Evolutionary conservation across 2,329 filamentous ascomycete species (phyloP), one percentile per base, ranked within the genome.

Genomic region (Alternaria sp.): DNA sequence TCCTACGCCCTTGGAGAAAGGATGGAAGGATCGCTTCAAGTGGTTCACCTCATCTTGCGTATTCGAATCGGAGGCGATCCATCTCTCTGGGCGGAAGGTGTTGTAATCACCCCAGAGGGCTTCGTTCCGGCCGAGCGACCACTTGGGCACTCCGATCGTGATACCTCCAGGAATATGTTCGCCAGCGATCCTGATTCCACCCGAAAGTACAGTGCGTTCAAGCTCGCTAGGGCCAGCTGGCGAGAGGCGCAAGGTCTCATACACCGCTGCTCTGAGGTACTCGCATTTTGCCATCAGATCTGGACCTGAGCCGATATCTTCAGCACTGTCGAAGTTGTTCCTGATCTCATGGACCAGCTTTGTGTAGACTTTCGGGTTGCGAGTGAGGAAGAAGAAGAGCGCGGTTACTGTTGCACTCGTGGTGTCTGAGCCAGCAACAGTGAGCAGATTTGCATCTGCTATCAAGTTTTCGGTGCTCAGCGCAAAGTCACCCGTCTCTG

Each of bases 381-480:
- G 62, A n/a, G 60, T 49, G 4, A 69, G 36, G 45, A 62, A 70
- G 46, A 67, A 67, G 28, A 70, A 57, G 7, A 65, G 27, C 22
- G 32, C 46, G 18, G 44, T 60, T 8, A 65, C 57, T 8, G 46
- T 60, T 11, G 40, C 57, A 5, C 62, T 36, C 9, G 64, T 62
- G 5, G 59, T 70, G 53, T 68, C 64, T n/a, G 62, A 53, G 10
- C 67, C 66, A 8, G 66, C 66, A 46, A 66, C 54, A 9, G 65
- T 59, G 9, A 69, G 56, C 5, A 69, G 46, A 22, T 46, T 58
- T 22, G 65, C 51, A 41, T 69, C 67, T 5, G 60, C 58, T 65
- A 75, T 78, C 12, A 83, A 62, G 45, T 82, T 80, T 36, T 72
- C 67, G 55, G 65, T 52, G 41, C 70, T 60, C 68, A 78, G 71